Conservation (phyloP, 371 early-diverging fungal genomes). For the Coemansia sp. region DNA sequence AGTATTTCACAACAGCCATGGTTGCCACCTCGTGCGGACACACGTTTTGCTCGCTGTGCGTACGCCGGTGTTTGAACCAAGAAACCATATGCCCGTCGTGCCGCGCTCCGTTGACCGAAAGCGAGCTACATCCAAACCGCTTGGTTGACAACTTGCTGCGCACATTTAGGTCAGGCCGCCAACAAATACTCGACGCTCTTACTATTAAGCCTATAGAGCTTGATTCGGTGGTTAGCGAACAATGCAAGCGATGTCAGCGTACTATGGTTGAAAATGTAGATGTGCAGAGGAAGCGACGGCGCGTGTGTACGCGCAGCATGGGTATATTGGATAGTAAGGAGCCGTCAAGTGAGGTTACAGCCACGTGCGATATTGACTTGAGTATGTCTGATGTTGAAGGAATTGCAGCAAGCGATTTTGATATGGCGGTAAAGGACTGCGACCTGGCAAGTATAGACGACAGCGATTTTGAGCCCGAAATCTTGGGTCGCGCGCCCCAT, state of each 20-base stretch:
- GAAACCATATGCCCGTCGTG: constrained; percentile 61
- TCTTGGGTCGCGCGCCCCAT: too few species aligned
- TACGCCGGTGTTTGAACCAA: constrained; percentile 57
- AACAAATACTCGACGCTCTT: constrained; percentile 17
- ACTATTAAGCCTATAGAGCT: neutral
- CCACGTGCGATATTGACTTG: constrained; percentile 6
- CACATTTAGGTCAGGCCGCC: constrained; percentile 32
- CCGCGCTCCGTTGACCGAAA: constrained; percentile 45
- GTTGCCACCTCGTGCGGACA: constrained; percentile 59
- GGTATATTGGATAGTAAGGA: neutral
- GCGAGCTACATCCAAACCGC: constrained; percentile 35
- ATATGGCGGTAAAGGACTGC: neutral
- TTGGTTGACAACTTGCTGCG: constrained; percentile 41
- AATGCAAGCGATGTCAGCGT: neutral
- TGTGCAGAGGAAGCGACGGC: constrained; percentile 20
- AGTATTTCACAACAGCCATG: constrained; percentile 59
- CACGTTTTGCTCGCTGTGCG: constrained; percentile 67
- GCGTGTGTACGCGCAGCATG: constrained; percentile 13
- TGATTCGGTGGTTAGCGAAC: neutral
- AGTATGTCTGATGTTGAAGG: constrained; percentile 20
- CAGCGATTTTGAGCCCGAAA: constrained; percentile 24
- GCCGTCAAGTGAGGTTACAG: neutral
- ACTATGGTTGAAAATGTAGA: neutral
- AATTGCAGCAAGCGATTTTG: constrained; percentile 12
- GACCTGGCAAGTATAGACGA: constrained; percentile 8